Conservation (phyloP, 768 basidiomycete species). For the Punctularia strigosozonata region DNA sequence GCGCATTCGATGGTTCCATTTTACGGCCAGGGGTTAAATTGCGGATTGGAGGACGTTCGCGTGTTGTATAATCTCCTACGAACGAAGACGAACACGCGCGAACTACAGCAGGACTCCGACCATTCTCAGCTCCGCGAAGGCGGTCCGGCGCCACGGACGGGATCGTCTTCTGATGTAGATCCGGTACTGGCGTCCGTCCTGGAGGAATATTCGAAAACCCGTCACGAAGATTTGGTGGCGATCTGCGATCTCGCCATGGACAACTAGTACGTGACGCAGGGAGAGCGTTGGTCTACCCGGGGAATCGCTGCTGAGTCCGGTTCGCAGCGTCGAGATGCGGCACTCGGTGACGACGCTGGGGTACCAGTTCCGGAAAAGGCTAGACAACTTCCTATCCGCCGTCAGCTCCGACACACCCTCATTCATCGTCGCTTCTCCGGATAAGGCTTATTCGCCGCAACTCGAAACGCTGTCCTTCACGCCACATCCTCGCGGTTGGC, state of each 20-base stretch:
- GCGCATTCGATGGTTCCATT: slow-evolving; percentile 99
- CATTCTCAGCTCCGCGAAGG: too few species aligned
- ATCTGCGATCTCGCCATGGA: slow-evolving; percentile 90
- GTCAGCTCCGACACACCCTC: slow-evolving; percentile 40
- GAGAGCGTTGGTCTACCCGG: too few species aligned
- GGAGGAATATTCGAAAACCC: slow-evolving; percentile 63
- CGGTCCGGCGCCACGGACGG: too few species aligned
- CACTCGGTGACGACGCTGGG: slow-evolving; percentile 76
- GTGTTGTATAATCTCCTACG: slow-evolving; percentile 69
- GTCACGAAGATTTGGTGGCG: slow-evolving; percentile 82
- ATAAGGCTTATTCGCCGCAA: not conserved
- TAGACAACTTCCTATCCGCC: slow-evolving; percentile 66
- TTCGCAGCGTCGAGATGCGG: slow-evolving; percentile 81
- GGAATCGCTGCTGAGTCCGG: slow-evolving; percentile 12
- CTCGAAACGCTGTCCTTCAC: too few species aligned
- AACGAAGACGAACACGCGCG: too few species aligned
- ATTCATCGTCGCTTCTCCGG: slow-evolving; percentile 44
- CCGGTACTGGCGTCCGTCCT: slow-evolving; percentile 60
- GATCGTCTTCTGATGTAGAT: too few species aligned
- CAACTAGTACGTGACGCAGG: slow-evolving; percentile 90
- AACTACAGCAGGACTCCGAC: too few species aligned
- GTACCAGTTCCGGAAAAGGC: slow-evolving; percentile 67
- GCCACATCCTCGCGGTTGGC: slow-evolving; percentile 62
- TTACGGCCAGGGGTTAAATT: slow-evolving; percentile 95
- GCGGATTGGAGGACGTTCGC: slow-evolving; percentile 94